Evolutionary conservation across 768 basidiomycete genomes (phyloP).

Genomic region (Kwoniella heveanensis): DNA sequence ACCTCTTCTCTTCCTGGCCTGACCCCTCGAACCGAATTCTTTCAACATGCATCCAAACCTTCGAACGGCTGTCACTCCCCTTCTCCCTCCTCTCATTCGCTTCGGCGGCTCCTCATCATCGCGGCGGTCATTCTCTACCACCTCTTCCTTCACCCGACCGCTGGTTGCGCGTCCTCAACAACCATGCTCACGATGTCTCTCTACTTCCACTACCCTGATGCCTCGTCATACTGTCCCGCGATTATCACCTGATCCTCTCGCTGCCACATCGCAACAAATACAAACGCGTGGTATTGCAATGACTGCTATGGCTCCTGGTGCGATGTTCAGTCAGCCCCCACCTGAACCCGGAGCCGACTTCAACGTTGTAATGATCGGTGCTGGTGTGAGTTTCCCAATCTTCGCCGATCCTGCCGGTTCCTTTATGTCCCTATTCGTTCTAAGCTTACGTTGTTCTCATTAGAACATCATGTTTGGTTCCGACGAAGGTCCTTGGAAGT

Average conservation of each 20-base stretch:
- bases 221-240: constrained; percentile 32
- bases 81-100: constrained; percentile 31
- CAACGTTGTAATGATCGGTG: constrained; percentile 92
- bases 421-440: background rate
- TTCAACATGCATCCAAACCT: constrained; percentile 50
- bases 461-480: constrained; percentile 94
- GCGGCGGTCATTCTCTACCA: constrained; percentile 19
- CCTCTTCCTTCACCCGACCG: constrained; percentile 20
- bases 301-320: constrained; percentile 46
- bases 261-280: background rate
- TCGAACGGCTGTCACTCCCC: constrained; percentile 30
- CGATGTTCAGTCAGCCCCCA: constrained; percentile 54
- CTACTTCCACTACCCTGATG: constrained; percentile 28
- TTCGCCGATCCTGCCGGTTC: background rate
- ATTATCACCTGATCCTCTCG: background rate
- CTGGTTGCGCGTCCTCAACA: constrained; percentile 22
- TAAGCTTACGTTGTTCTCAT: background rate
- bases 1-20: background rate
- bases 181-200: constrained; percentile 18
- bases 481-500: constrained; percentile 57
- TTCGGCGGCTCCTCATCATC: constrained; percentile 18
- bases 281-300: constrained; percentile 47
- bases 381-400: constrained; percentile 61
- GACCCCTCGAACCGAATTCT: background rate
- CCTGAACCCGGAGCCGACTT: constrained; percentile 66